phyloP scores from a whole-genome alignment of 495 filamentous ascomycete genomes.

The Penicillium parvum region DNA sequence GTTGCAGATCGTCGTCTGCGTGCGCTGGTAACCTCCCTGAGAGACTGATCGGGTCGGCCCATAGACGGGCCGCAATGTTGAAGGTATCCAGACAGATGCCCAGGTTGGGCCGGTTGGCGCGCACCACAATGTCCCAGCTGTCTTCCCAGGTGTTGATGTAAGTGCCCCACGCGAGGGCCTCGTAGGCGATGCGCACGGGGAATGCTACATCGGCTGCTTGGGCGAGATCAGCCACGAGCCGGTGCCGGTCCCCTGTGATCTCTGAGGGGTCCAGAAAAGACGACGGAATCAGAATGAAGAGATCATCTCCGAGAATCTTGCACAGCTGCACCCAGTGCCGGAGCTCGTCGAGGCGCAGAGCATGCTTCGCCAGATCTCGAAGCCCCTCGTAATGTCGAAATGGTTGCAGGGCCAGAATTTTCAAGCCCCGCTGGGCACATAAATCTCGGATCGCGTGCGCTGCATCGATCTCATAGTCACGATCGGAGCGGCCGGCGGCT shows the following conservation, averaged over 20 bases:
- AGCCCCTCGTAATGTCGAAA: conserved; percentile 73
- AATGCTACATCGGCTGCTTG: conserved; percentile 59
- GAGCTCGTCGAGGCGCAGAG: conserved; percentile 49
- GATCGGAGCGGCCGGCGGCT: conserved; percentile 9
- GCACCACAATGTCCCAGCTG: conserved; percentile 59
- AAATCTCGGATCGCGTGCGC: conserved; percentile 50
- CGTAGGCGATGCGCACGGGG: conserved; percentile 61
- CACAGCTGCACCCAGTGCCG: conserved; percentile 59
- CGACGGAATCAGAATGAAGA: conserved; percentile 65
- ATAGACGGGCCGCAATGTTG: conserved; percentile 67
- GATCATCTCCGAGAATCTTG: conserved; percentile 49
- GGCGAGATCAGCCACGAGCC: conserved; percentile 55
- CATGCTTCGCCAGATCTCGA: conserved; percentile 51
- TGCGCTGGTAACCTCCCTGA: conserved; percentile 43
- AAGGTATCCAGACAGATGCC: conserved; percentile 73
- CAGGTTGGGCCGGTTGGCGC: conserved; percentile 63
- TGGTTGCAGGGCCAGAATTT: conserved; percentile 63
- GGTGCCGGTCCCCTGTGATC: conserved; percentile 47
- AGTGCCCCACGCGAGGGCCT: conserved; percentile 67
- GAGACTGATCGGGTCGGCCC: conserved; percentile 55
- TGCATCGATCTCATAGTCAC: conserved; percentile 39
- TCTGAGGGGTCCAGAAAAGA: conserved; percentile 54
- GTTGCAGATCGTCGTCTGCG: conserved; percentile 49
- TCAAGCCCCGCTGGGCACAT: conserved; percentile 50
- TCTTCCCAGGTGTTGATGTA: conserved; percentile 65